Evolutionary conservation across 2,329 filamentous ascomycete species (phyloP).

Genomic region (Chaetothyriales sp.): DNA sequence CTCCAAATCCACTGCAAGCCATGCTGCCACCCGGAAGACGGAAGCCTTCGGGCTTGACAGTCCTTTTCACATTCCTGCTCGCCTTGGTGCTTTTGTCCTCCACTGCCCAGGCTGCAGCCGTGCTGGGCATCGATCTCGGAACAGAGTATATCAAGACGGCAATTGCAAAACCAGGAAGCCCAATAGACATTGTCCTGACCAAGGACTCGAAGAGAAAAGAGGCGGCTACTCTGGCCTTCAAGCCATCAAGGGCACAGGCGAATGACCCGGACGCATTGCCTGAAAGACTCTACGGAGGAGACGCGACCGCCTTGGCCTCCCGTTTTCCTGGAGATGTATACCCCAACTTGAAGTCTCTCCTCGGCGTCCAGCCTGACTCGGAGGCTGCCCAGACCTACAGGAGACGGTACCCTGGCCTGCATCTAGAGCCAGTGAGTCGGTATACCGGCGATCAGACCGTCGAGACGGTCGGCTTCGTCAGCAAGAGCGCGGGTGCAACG

Average conservation of each 20-base stretch:
- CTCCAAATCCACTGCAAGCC: conserved; percentile 23
- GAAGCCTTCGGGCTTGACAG: conserved; percentile 23
- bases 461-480: conserved; percentile 68
- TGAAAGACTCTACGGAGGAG: conserved; percentile 80
- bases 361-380: conserved; percentile 53
- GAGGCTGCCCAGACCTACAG: conserved; percentile 54
- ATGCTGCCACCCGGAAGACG: conserved; percentile 34
- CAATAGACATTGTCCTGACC: conserved; percentile 91
- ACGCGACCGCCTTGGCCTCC: conserved; percentile 73
- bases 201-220: conserved; percentile 98
- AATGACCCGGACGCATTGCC: conserved; percentile 53
- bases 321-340: conserved; percentile 89
- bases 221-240: conserved; percentile 78
- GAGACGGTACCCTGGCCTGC: conserved; percentile 61
- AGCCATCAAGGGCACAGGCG: conserved; percentile 55
- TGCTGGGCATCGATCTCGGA: conserved; percentile 83
- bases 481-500: conserved; percentile 49
- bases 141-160: conserved; percentile 95
- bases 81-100: conserved; percentile 40
- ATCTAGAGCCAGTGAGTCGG: conserved; percentile 43
- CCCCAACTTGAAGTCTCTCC: conserved; percentile 76
- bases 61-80: conserved; percentile 34
- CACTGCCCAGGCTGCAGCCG: conserved; percentile 49
- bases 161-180: conserved; percentile 89
- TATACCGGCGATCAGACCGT: conserved; percentile 30